Evolutionary conservation across 371 early-diverging fungal species (phyloP).

Genomic region (Zychaea mexicana): DNA sequence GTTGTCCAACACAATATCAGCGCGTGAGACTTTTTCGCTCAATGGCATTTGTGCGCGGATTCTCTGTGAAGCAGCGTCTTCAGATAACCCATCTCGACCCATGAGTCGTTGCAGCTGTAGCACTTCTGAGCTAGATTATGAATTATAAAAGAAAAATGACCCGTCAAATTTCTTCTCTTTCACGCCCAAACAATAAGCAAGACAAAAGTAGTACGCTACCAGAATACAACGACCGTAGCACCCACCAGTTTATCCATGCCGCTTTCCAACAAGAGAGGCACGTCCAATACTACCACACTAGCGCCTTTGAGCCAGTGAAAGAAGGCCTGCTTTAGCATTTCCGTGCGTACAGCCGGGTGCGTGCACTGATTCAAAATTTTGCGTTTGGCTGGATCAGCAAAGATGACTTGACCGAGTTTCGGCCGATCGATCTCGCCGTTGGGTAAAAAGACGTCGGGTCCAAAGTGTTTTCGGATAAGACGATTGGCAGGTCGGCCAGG

Average conservation of each 20-base stretch:
- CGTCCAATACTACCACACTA: slow-evolving; percentile 83
- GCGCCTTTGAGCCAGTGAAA: slow-evolving; percentile 70
- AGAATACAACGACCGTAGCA: slow-evolving; percentile 79
- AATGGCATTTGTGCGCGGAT: slow-evolving; percentile 87
- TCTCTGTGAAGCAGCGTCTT: slow-evolving; percentile 69
- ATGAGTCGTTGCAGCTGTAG: slow-evolving; percentile 78
- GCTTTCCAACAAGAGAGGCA: slow-evolving; percentile 89
- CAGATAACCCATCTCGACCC: slow-evolving; percentile 67
- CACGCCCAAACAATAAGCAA: no score
- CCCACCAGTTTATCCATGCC: slow-evolving; percentile 75
- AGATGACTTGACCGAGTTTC: slow-evolving; percentile 81
- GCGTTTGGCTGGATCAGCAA: slow-evolving; percentile 73
- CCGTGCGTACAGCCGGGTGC: slow-evolving; percentile 84
- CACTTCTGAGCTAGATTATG: slow-evolving; percentile 68
- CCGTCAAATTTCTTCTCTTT: neutral
- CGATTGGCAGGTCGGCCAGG: slow-evolving; percentile 77
- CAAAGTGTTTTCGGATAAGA: slow-evolving; percentile 77
- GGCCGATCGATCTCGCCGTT: slow-evolving; percentile 70
- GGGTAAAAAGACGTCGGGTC: slow-evolving; percentile 62
- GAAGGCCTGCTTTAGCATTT: slow-evolving; percentile 75
- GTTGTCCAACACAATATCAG: slow-evolving; percentile 87
- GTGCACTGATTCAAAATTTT: slow-evolving; percentile 79
- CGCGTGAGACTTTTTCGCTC: slow-evolving; percentile 71
- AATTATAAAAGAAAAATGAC: no score
- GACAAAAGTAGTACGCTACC: no score